Conservation (phyloP, 768 basidiomycete species). For the Boletus edulis region DNA sequence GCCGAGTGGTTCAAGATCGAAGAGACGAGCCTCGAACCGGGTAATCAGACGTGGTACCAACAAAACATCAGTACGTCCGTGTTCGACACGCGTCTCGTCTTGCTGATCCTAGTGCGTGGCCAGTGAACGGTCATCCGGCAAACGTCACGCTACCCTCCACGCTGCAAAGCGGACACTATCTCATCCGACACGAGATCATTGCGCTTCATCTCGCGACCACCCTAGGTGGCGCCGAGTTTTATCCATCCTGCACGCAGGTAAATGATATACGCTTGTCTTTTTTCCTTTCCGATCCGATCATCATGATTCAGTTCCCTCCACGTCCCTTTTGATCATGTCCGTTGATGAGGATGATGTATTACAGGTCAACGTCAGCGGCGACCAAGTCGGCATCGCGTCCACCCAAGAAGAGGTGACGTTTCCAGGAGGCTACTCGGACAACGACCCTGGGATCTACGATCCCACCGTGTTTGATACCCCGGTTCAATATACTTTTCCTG, state of each 20-base stretch:
- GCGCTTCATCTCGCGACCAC: constrained; percentile 64
- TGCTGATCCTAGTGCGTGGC: not conserved
- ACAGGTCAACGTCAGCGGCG: constrained; percentile 55
- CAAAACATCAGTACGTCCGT: constrained; percentile 47
- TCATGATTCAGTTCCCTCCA: not conserved
- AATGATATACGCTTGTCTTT: not conserved
- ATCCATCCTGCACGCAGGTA: constrained; percentile 63
- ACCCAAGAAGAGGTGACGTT: constrained; percentile 55
- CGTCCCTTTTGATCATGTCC: constrained; percentile 34
- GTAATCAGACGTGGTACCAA: constrained; percentile 49
- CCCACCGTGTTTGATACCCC: constrained; percentile 38
- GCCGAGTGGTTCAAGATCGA: constrained; percentile 78
- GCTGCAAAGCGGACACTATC: constrained; percentile 66
- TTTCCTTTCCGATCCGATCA: not conserved
- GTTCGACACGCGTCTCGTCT: not conserved
- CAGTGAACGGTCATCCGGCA: constrained; percentile 42
- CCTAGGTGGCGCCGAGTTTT: constrained; percentile 73
- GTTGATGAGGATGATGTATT: not conserved
- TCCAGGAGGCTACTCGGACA: constrained; percentile 72
- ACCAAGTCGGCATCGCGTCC: constrained; percentile 46
- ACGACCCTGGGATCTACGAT: constrained; percentile 68
- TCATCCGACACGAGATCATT: constrained; percentile 79
- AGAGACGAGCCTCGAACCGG: constrained; percentile 44
- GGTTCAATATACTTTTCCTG: constrained; percentile 47
- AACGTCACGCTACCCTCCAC: constrained; percentile 46